phyloP scores from a whole-genome alignment of 2,329 filamentous ascomycete species.

The Colletotrichum sp. region DNA sequence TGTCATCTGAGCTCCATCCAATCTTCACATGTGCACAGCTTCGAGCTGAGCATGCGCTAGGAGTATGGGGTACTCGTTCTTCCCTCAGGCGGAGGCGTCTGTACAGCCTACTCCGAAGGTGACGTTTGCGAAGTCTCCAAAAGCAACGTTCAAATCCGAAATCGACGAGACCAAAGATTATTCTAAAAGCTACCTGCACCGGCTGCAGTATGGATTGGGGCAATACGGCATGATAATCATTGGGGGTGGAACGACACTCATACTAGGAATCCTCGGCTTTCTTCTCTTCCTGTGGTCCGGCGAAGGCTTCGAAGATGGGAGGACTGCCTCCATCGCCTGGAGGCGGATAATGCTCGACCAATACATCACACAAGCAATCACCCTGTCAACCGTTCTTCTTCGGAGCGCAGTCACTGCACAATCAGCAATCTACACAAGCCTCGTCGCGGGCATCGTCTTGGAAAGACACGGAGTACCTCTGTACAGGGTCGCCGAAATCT shows the following conservation, averaged over 20 bases:
- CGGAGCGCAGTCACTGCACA: constrained; percentile 22
- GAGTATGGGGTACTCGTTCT: background rate
- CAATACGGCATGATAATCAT: constrained; percentile 8
- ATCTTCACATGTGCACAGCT: background rate
- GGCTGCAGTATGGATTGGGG: constrained; percentile 1
- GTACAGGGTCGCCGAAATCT: constrained; percentile 25
- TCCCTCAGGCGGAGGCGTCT: background rate
- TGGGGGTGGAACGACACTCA: constrained; percentile 18
- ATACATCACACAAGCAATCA: constrained; percentile 24
- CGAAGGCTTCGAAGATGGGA: constrained; percentile 15
- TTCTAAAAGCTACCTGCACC: background rate
- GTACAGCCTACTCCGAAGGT: background rate
- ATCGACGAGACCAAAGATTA: background rate
- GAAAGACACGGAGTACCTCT: constrained; percentile 26
- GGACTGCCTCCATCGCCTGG: constrained; percentile 18
- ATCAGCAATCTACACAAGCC: constrained; percentile 25
- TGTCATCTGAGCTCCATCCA: background rate
- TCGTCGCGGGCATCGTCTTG: constrained; percentile 25
- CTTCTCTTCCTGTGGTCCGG: constrained; percentile 24
- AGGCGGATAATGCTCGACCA: constrained; percentile 23
- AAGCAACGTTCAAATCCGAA: background rate
- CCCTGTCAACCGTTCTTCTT: constrained; percentile 23
- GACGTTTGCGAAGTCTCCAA: background rate
- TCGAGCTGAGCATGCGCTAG: background rate
- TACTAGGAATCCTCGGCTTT: constrained; percentile 22